phyloP scores from a whole-genome alignment of 306 rosid species.

The Cercis canadensis region DNA sequence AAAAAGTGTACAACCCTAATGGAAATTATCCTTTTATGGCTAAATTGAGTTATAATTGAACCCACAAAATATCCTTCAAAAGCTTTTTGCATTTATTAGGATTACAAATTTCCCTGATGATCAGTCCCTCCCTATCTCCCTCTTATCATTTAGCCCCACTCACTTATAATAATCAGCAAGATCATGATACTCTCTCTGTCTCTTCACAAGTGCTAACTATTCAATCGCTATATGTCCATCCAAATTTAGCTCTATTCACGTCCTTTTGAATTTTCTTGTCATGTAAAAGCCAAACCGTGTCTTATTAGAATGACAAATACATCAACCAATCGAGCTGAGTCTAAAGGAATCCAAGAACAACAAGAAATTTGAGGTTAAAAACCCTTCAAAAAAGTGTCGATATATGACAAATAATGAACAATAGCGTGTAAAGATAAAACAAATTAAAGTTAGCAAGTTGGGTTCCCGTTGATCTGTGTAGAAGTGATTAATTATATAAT shows the following conservation, averaged over 20 bases:
- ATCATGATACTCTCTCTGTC: slow-evolving; percentile 1
- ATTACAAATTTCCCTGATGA: not conserved
- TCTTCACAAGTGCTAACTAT: not conserved
- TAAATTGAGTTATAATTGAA: not conserved
- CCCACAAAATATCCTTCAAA: not conserved
- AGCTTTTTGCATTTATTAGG: slow-evolving; percentile 38
- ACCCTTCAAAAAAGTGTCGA: no score
- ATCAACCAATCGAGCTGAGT: slow-evolving; percentile 31
- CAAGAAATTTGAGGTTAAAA: slow-evolving; percentile 3
- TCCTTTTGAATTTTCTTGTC: slow-evolving; percentile 32
- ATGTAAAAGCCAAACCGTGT: slow-evolving; percentile 70
- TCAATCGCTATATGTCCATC: not conserved
- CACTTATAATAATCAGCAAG: not conserved
- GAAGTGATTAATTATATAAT: slow-evolving; percentile 4
- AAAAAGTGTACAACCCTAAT: no score
- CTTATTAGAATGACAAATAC: slow-evolving; percentile 54
- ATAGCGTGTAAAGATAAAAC: slow-evolving; percentile 5
- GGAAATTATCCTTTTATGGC: no score
- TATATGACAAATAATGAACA: not conserved
- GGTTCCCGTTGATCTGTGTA: not conserved
- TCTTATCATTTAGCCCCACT: slow-evolving; percentile 5
- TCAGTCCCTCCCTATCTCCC: not conserved
- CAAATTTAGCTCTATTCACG: not conserved
- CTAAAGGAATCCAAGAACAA: slow-evolving; percentile 36
- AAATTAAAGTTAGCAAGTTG: not conserved